Conservation (phyloP, 768 basidiomycete genomes). For the Polyporus arcularius region DNA sequence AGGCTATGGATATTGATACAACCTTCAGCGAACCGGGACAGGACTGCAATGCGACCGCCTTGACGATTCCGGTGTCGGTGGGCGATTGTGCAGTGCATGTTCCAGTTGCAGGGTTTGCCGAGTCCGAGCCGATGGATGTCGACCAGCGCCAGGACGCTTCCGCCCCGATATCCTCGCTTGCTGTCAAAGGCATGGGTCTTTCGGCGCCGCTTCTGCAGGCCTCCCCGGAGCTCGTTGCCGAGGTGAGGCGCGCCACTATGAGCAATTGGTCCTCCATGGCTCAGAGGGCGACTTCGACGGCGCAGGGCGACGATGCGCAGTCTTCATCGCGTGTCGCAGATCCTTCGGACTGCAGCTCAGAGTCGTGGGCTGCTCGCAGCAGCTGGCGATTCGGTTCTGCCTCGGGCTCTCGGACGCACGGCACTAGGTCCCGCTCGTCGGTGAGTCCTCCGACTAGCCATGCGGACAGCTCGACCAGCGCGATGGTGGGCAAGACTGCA, state of each 20-base stretch:
- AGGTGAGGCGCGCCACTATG: slow-evolving; percentile 23
- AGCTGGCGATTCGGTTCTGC: not conserved
- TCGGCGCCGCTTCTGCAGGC: slow-evolving; percentile 14
- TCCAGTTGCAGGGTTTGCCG: slow-evolving; percentile 26
- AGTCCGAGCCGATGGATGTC: slow-evolving; percentile 31
- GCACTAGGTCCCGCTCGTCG: slow-evolving; percentile 8
- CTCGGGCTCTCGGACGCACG: not conserved
- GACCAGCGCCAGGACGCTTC: slow-evolving; percentile 12
- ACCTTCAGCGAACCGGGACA: slow-evolving; percentile 11
- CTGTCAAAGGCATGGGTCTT: not conserved
- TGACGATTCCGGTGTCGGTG: slow-evolving; percentile 23
- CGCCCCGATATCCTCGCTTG: not conserved
- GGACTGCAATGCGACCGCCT: slow-evolving; percentile 7
- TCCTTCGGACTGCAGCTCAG: slow-evolving; percentile 15
- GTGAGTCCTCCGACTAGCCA: slow-evolving; percentile 20
- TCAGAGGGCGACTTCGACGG: not conserved
- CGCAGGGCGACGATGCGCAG: not conserved
- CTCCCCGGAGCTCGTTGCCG: slow-evolving; percentile 24
- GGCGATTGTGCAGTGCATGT: slow-evolving; percentile 22
- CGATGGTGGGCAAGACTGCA: slow-evolving; percentile 19
- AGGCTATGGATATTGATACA: slow-evolving; percentile 23
- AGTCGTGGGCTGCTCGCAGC: slow-evolving; percentile 7
- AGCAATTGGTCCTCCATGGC: slow-evolving; percentile 9
- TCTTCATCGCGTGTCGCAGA: not conserved
- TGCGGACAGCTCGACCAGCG: slow-evolving; percentile 20